These are phyloP conservation scores for Zygoascus biomembranicola DNA, from an alignment of 805 yeast species.

Conservation along the genomic window DNA sequence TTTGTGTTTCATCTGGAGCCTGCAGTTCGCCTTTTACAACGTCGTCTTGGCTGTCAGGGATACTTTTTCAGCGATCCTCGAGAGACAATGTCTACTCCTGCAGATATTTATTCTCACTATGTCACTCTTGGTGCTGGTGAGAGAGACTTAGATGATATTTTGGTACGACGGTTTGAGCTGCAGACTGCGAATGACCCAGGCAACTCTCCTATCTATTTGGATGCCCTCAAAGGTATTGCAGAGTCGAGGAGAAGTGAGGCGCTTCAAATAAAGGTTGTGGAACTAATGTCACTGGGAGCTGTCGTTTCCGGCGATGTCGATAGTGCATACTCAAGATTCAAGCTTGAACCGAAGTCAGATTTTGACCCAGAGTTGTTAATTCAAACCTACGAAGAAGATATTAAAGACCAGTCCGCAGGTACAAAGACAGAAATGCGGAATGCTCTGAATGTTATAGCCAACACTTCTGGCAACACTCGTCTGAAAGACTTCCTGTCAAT, in stretches of 20 bases:
- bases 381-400: conserved; percentile 6
- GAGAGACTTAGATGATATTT: conserved; percentile 39
- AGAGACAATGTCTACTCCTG: not conserved
- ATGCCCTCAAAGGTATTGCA: conserved; percentile 46
- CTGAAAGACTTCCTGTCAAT: conserved; percentile 21
- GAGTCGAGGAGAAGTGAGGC: conserved; percentile 40
- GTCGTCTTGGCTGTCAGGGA: not conserved
- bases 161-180: conserved; percentile 40
- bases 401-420: conserved; percentile 7
- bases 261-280: conserved; percentile 37
- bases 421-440: conserved; percentile 3
- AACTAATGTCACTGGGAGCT: conserved; percentile 43
- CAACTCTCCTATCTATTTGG: conserved; percentile 45
- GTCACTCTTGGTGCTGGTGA: conserved; percentile 42
- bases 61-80: not conserved
- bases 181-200: conserved; percentile 37
- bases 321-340: conserved; percentile 32
- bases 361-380: conserved; percentile 14
- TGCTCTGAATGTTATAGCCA: conserved; percentile 17
- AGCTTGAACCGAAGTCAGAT: conserved; percentile 19
- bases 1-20: conserved; percentile 6
- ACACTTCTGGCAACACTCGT: conserved; percentile 5
- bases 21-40: conserved; percentile 5
- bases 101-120: conserved; percentile 18
- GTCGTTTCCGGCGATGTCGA: conserved; percentile 43